Percentiles rank a stretch among this genome's conserved stretches.
Conservation (phyloP, 441 rosid species). For the Brassica hybrid region DNA sequence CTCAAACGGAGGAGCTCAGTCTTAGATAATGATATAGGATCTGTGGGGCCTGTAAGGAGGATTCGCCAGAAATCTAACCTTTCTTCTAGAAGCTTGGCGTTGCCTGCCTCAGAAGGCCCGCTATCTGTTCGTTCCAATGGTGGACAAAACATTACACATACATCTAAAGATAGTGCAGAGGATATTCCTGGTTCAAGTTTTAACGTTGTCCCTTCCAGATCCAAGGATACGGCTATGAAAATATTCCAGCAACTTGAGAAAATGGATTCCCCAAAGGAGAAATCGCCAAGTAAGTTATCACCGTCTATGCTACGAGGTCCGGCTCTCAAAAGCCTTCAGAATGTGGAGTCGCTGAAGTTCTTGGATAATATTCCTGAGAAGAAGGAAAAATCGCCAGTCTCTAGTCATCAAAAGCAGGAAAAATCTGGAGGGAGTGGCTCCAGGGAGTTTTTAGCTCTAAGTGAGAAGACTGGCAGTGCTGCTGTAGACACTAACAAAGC, state of each 20-base stretch:
- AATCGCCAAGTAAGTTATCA: slow-evolving; percentile 77
- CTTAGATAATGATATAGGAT: slow-evolving; percentile 80
- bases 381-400: slow-evolving; percentile 43
- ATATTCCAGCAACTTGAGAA: slow-evolving; percentile 76
- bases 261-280: slow-evolving; percentile 70
- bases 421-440: slow-evolving; percentile 55
- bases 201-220: slow-evolving; percentile 69
- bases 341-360: slow-evolving; percentile 63
- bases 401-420: slow-evolving; percentile 46
- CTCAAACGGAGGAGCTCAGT: slow-evolving; percentile 80
- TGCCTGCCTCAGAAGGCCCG: slow-evolving; percentile 52
- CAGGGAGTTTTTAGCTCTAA: slow-evolving; percentile 35
- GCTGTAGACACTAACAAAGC: slow-evolving; percentile 44
- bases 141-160: slow-evolving; percentile 36
- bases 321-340: slow-evolving; percentile 82
- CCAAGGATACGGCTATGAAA: slow-evolving; percentile 81
- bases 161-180: slow-evolving; percentile 45
- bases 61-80: slow-evolving; percentile 87
- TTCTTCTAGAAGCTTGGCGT: slow-evolving; percentile 52
- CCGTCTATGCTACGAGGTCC: slow-evolving; percentile 77
- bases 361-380: slow-evolving; percentile 53
- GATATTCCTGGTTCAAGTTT: slow-evolving; percentile 50
- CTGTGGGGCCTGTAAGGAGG: slow-evolving; percentile 87
- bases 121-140: slow-evolving; percentile 45
- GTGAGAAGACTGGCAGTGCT: slow-evolving; percentile 45